phyloP scores from a whole-genome alignment of 305 asterid genomes.

The Solanum hybrid region DNA sequence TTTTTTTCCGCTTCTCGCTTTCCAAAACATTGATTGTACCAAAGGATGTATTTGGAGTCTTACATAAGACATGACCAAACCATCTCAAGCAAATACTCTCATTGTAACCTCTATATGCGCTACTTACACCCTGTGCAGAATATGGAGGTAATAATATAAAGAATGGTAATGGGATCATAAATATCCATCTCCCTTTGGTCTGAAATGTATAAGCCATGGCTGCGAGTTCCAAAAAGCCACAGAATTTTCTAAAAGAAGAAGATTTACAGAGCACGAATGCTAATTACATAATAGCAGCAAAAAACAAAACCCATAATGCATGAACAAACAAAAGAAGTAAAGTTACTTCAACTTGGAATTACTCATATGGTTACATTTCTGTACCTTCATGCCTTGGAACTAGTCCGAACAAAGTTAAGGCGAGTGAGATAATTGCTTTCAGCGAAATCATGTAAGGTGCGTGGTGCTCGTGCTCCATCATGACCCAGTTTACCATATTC shows the following conservation, averaged over 20 bases:
- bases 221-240: neutral
- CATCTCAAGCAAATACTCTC: neutral
- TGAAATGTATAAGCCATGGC: neutral
- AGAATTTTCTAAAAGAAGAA: neutral
- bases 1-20: neutral
- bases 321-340: neutral
- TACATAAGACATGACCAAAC: neutral
- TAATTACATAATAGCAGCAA: neutral
- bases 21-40: neutral
- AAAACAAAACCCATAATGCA: neutral
- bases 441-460: constrained; percentile 87
- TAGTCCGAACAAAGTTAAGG: constrained; percentile 68
- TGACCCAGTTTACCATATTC: constrained; percentile 40
- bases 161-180: neutral
- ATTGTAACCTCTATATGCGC: neutral
- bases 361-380: neutral
- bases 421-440: constrained; percentile 80
- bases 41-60: neutral
- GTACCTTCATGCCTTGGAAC: constrained; percentile 29
- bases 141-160: neutral
- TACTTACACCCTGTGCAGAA: neutral
- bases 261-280: neutral
- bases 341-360: constrained; percentile 1
- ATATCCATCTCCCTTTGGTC: neutral
- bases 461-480: constrained; percentile 47